phyloP scores from a whole-genome alignment of 352 stramenopile genomes.

The Thalassiosira ordinaria region DNA sequence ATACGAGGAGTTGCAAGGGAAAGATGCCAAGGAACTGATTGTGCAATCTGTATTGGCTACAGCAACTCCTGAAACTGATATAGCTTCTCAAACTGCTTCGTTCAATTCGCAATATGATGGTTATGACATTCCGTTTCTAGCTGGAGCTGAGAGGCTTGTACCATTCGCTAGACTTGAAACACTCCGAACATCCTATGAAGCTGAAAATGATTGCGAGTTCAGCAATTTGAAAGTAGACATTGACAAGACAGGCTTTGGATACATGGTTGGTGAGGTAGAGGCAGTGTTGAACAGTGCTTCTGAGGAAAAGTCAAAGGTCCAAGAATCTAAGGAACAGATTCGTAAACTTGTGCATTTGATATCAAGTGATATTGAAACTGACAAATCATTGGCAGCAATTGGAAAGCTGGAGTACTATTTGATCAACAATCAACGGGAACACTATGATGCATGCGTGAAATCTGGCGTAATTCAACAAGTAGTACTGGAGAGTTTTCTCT shows the following conservation, averaged over 20 bases:
- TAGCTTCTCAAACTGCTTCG: not conserved
- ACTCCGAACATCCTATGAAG: constrained; percentile 9
- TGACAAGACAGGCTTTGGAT: constrained; percentile 66
- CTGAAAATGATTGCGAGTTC: constrained; percentile 21
- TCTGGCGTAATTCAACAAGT: constrained; percentile 56
- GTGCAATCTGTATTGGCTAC: constrained; percentile 17
- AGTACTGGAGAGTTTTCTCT: no score
- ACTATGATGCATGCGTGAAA: constrained; percentile 61
- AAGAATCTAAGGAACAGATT: constrained; percentile 53
- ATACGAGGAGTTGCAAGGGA: constrained; percentile 56
- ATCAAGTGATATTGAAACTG: constrained; percentile 6
- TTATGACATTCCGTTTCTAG: constrained; percentile 37
- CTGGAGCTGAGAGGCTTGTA: constrained; percentile 25
- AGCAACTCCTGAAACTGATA: not conserved
- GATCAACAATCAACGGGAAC: constrained; percentile 51
- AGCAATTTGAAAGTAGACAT: constrained; percentile 65
- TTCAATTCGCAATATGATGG: constrained; percentile 20
- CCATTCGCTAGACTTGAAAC: constrained; percentile 60
- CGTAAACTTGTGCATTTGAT: constrained; percentile 51
- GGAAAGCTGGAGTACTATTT: constrained; percentile 78
- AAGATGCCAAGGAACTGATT: constrained; percentile 39
- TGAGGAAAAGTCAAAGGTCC: constrained; percentile 30
- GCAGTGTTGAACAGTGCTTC: constrained; percentile 30
- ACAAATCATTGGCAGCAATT: constrained; percentile 23
- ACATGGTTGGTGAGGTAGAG: constrained; percentile 76